These are phyloP conservation scores for Rubia tinctorum DNA, from an alignment of 305 asterid genomes.

Conservation along the genomic window DNA sequence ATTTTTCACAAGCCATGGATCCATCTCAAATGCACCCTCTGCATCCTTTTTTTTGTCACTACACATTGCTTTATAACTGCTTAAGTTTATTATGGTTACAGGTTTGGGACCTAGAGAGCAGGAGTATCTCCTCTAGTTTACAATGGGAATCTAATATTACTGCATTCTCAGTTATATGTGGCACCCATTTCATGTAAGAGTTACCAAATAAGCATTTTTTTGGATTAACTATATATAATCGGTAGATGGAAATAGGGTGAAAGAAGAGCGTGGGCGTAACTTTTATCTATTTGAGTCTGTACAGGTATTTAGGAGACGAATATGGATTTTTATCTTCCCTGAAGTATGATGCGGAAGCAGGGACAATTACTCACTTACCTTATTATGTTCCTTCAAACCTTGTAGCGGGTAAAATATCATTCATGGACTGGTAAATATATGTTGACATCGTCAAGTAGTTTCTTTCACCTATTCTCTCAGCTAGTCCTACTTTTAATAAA, in stretches of 20 bases:
- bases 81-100: conserved; percentile 31
- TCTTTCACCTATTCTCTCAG: not conserved
- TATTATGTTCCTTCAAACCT: conserved; percentile 82
- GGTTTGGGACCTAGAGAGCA: conserved; percentile 94
- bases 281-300: conserved; percentile 25
- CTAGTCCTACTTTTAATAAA: not conserved
- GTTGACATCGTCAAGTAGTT: not conserved
- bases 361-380: conserved; percentile 55
- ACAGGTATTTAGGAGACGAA: conserved; percentile 90
- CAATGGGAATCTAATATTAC: conserved; percentile 97
- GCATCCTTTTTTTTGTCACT: not conserved
- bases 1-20: conserved; percentile 13
- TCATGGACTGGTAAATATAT: conserved; percentile 19
- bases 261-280: conserved; percentile 20
- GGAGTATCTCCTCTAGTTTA: conserved; percentile 55
- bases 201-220: conserved; percentile 8
- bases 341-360: conserved; percentile 70
- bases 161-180: conserved; percentile 68
- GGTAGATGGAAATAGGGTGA: conserved; percentile 6
- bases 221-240: not conserved
- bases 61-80: not conserved
- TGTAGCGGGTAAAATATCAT: conserved; percentile 65
- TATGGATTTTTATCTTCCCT: conserved; percentile 82
- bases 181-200: conserved; percentile 85
- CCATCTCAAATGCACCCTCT: conserved; percentile 10